phyloP scores from a whole-genome alignment of 129 eudicot genomes.

The Pittosporum tobira region DNA sequence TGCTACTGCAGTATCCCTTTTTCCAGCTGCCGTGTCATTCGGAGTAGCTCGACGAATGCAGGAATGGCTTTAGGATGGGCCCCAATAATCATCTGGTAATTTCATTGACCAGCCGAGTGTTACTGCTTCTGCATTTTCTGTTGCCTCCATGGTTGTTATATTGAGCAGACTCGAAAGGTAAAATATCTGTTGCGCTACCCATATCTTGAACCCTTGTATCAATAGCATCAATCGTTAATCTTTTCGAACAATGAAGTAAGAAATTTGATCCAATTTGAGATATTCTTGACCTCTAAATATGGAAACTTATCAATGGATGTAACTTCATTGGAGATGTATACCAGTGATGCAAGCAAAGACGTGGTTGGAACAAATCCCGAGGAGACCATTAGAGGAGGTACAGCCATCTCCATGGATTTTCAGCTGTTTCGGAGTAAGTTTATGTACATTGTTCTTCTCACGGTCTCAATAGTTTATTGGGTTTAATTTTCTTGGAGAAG shows the following conservation, averaged over 20 bases:
- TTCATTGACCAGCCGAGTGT: slow-evolving; percentile 67
- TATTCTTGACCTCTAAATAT: slow-evolving; percentile 42
- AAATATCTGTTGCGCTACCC: slow-evolving; percentile 56
- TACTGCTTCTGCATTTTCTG: slow-evolving; percentile 87
- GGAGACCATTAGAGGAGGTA: slow-evolving; percentile 47
- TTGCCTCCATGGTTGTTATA: slow-evolving; percentile 65
- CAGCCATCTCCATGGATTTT: slow-evolving; percentile 42
- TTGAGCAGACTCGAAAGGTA: slow-evolving; percentile 65
- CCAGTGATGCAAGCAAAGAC: slow-evolving; percentile 60
- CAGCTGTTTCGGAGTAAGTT: background rate
- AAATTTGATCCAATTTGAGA: slow-evolving; percentile 51
- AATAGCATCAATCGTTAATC: slow-evolving; percentile 47
- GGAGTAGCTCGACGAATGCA: slow-evolving; percentile 50
- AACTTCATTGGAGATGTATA: slow-evolving; percentile 58
- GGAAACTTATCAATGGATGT: slow-evolving; percentile 40
- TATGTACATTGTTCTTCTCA: slow-evolving; percentile 11
- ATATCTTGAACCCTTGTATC: slow-evolving; percentile 56
- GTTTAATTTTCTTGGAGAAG: slow-evolving; percentile 22
- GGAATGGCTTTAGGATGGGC: slow-evolving; percentile 62
- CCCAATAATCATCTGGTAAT: slow-evolving; percentile 59
- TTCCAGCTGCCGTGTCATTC: slow-evolving; percentile 63
- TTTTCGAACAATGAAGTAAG: slow-evolving; percentile 72
- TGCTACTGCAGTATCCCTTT: slow-evolving; percentile 83
- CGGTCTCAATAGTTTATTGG: slow-evolving; percentile 14
- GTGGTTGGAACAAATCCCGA: slow-evolving; percentile 66